Percentiles rank a stretch among this genome's conserved stretches.
Evolutionary conservation across 441 rosid genomes (phyloP).

Genomic region (Populus tomentosa): DNA sequence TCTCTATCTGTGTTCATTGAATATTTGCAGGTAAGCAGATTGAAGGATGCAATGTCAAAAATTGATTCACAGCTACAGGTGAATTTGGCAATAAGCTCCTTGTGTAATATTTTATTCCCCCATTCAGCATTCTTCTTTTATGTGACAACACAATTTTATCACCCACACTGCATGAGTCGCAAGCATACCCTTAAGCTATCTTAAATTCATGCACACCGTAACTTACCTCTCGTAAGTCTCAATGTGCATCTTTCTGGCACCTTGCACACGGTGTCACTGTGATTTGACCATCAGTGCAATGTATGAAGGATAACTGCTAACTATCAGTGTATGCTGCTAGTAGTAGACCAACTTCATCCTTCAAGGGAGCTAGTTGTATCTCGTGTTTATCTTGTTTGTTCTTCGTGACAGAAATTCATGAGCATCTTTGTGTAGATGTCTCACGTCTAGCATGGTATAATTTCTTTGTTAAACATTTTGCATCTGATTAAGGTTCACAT

Average conservation of each 20-base stretch:
- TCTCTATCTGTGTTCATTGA: neutral
- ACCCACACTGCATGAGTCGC: neutral
- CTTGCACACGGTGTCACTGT: too few species aligned
- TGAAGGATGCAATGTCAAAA: conserved; percentile 89
- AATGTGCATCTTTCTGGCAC: neutral
- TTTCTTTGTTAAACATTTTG: neutral
- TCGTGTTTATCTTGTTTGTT: neutral
- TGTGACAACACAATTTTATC: neutral
- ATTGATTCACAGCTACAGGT: conserved; percentile 85
- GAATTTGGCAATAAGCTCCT: conserved; percentile 9
- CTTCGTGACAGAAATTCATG: neutral
- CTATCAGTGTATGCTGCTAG: neutral
- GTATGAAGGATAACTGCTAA: neutral
- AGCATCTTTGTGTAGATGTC: neutral
- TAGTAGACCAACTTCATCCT: neutral
- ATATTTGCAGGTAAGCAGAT: conserved; percentile 58
- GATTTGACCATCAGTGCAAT: neutral
- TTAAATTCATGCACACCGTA: neutral
- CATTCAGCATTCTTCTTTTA: neutral
- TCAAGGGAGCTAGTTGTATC: neutral
- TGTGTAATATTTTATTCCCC: neutral
- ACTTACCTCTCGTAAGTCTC: neutral
- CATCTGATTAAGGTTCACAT: neutral
- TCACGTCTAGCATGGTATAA: too few species aligned
- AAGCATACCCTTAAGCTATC: neutral